Percentiles rank a stretch among this genome's conserved stretches.
Evolutionary conservation across 257 asterid species (phyloP).

Genomic region (Verbena officinalis): DNA sequence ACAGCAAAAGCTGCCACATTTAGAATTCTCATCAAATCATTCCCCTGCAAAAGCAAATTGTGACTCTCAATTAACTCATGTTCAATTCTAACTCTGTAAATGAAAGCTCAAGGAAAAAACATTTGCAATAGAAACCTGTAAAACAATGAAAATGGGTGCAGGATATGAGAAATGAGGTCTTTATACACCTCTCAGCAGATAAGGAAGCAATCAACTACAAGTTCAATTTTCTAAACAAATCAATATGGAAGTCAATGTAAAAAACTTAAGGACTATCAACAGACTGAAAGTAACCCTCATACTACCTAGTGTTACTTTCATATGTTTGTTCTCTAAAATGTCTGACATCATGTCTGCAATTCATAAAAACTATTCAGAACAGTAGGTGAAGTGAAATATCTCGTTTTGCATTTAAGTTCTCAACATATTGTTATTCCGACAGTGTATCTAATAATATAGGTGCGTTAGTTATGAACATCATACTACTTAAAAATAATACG

Average conservation of each 20-base stretch:
- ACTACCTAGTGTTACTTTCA: neutral
- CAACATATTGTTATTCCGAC: slow-evolving; percentile 13
- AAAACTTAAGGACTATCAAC: slow-evolving; percentile 12
- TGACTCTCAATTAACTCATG: neutral
- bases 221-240: slow-evolving; percentile 17
- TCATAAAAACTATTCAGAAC: neutral
- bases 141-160: neutral
- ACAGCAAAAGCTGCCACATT: slow-evolving; percentile 98
- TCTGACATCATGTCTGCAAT: slow-evolving; percentile 4
- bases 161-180: slow-evolving; percentile 15
- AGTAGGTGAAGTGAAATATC: neutral
- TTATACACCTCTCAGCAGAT: neutral
- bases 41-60: slow-evolving; percentile 63
- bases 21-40: slow-evolving; percentile 94
- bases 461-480: slow-evolving; percentile 16
- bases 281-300: slow-evolving; percentile 8
- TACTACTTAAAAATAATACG: neutral
- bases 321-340: neutral
- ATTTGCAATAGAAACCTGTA: slow-evolving; percentile 1
- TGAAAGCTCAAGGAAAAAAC: neutral
- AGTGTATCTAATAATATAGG: slow-evolving; percentile 5
- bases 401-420: slow-evolving; percentile 9
- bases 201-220: slow-evolving; percentile 11
- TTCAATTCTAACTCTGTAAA: neutral
- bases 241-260: neutral